Percentiles rank a stretch among this genome's conserved stretches.
These are phyloP conservation scores for Fraxinus cuspidata DNA, from an alignment of 257 asterid genomes.

Conservation along the genomic window DNA sequence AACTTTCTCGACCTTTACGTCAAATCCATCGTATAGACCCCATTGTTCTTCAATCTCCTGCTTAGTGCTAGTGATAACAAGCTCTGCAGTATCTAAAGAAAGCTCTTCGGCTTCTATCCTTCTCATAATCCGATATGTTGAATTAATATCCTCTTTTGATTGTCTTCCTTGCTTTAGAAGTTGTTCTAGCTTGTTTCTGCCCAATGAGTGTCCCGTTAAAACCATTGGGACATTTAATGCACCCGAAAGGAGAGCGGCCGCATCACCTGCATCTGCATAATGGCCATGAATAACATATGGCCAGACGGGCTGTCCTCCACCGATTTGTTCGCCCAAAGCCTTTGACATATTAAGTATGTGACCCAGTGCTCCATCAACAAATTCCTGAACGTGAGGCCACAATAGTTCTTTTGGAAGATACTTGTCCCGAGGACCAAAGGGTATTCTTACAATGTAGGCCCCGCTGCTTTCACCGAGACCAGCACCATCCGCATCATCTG, in stretches of 20 bases:
- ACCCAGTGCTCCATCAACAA: slow-evolving; percentile 78
- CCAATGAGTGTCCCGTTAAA: too few species aligned
- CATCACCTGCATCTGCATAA: slow-evolving; percentile 91
- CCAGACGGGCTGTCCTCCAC: slow-evolving; percentile 74
- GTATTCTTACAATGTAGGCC: slow-evolving; percentile 74
- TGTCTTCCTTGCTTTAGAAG: too few species aligned
- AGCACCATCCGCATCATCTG: slow-evolving; percentile 51
- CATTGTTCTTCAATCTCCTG: slow-evolving; percentile 92
- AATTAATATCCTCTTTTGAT: too few species aligned
- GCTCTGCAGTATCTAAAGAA: slow-evolving; percentile 77
- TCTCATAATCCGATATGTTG: too few species aligned
- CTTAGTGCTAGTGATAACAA: slow-evolving; percentile 77
- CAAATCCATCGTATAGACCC: slow-evolving; percentile 89
- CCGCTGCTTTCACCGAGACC: slow-evolving; percentile 78
- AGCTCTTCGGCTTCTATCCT: slow-evolving; percentile 18
- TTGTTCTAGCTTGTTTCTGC: too few species aligned
- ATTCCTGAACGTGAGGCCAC: slow-evolving; percentile 83
- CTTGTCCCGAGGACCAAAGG: slow-evolving; percentile 77
- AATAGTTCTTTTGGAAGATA: slow-evolving; percentile 66
- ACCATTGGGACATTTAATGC: slow-evolving; percentile 43
- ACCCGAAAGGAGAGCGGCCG: slow-evolving; percentile 84
- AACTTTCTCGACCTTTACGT: slow-evolving; percentile 73
- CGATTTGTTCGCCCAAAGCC: slow-evolving; percentile 75
- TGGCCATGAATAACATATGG: slow-evolving; percentile 85
- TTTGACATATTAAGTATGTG: slow-evolving; percentile 80